Conservation (phyloP, 345 rosid genomes). For the Populus euphratica region DNA sequence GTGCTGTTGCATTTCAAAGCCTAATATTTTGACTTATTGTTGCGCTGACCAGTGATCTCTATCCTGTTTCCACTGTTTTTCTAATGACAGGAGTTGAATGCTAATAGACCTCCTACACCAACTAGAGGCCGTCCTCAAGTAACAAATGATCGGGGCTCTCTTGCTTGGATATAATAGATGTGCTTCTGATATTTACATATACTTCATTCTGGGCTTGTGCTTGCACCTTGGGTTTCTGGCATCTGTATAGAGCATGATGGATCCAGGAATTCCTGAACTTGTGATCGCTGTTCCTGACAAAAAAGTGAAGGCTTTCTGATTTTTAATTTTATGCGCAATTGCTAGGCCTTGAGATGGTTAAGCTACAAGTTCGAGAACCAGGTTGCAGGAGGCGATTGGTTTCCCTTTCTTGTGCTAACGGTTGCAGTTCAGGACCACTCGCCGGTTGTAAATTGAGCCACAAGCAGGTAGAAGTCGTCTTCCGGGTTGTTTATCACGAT, state of each 20-base stretch:
- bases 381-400: conserved; percentile 29
- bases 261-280: conserved; percentile 27
- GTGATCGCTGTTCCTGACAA: conserved; percentile 19
- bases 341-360: conserved; percentile 28
- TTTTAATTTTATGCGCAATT: conserved; percentile 19
- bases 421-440: conserved; percentile 22
- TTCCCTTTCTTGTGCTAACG: conserved; percentile 20
- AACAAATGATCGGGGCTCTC: conserved; percentile 78
- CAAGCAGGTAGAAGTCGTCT: conserved; percentile 32
- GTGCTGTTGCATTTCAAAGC: conserved; percentile 30
- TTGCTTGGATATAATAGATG: conserved; percentile 71
- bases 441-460: conserved; percentile 52
- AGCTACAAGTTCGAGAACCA: conserved; percentile 33
- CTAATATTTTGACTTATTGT: neutral
- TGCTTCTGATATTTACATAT: conserved; percentile 15
- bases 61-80: conserved; percentile 7
- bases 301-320: conserved; percentile 35
- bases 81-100: conserved; percentile 73
- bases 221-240: conserved; percentile 38
- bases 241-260: conserved; percentile 48
- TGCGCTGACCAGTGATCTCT: neutral
- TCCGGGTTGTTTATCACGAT: conserved; percentile 18
- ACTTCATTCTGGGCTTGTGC: conserved; percentile 37
- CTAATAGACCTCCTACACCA: conserved; percentile 92
- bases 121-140: conserved; percentile 92